Conservation (phyloP, 805 yeast genomes). For the Priceomyces carsonii region DNA sequence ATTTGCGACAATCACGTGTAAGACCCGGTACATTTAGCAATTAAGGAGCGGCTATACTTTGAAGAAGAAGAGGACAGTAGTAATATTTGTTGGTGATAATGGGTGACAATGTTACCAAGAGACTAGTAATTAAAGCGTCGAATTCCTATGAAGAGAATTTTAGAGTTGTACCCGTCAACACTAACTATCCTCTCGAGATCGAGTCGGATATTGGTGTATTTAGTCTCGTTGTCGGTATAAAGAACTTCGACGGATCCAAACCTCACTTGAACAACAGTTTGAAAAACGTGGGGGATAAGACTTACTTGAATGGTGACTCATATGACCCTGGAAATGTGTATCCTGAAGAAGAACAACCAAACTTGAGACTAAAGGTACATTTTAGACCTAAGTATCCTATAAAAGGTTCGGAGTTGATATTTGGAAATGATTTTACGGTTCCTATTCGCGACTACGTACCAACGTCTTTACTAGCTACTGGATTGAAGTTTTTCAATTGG, state of each 20-base stretch:
- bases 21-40: no score
- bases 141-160: slow-evolving; percentile 23
- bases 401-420: slow-evolving; percentile 55
- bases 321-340: slow-evolving; percentile 5
- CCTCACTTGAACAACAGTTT: slow-evolving; percentile 35
- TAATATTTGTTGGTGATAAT: no score
- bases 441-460: slow-evolving; percentile 63
- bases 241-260: slow-evolving; percentile 47
- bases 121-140: slow-evolving; percentile 34
- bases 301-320: slow-evolving; percentile 20
- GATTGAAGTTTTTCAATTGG: slow-evolving; percentile 56
- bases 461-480: slow-evolving; percentile 45
- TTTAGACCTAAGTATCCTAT: slow-evolving; percentile 45
- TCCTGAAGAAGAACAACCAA: slow-evolving; percentile 18
- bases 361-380: slow-evolving; percentile 33
- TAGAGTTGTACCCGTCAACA: slow-evolving; percentile 45
- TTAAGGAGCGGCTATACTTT: no score
- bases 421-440: slow-evolving; percentile 68
- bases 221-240: slow-evolving; percentile 42
- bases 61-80: no score
- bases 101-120: slow-evolving; percentile 26
- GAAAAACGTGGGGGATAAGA: slow-evolving; percentile 28
- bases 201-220: slow-evolving; percentile 40
- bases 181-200: slow-evolving; percentile 36
- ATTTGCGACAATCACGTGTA: no score